Evolutionary conservation across 1,284 basidiomycete genomes (phyloP).

Genomic region (Sanghuangporus weigelae): DNA sequence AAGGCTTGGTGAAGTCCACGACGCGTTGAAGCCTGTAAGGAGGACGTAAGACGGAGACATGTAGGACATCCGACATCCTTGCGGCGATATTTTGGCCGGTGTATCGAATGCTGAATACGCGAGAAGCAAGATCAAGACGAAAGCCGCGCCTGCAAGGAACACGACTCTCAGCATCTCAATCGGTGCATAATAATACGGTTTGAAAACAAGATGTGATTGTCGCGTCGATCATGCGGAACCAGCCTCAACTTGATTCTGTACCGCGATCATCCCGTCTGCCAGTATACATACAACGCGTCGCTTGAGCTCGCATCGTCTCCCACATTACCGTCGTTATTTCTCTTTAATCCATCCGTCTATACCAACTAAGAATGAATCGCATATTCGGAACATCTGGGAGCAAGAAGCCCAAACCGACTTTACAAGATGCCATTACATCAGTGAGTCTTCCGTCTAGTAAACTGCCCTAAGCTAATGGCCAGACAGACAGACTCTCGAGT

Average conservation of each 20-base stretch:
- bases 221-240: neutral
- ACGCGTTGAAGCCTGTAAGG: constrained; percentile 53
- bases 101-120: constrained; percentile 15
- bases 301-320: neutral
- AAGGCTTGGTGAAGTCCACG: constrained; percentile 54
- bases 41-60: constrained; percentile 92
- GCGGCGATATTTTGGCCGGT: constrained; percentile 47
- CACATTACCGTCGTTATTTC: neutral
- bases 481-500: constrained; percentile 83
- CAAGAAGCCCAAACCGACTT: constrained; percentile 83
- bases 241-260: neutral
- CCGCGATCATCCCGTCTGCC: neutral
- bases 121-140: constrained; percentile 8
- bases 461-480: neutral
- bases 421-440: constrained; percentile 89
- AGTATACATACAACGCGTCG: neutral
- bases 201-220: neutral
- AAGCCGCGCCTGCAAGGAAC: constrained; percentile 1
- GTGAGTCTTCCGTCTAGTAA: constrained; percentile 39
- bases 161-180: constrained; percentile 7
- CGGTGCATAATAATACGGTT: neutral
- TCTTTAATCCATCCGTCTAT: neutral
- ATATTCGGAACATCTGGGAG: constrained; percentile 75
- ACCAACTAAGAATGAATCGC: constrained; percentile 55
- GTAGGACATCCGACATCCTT: constrained; percentile 96